Evolutionary conservation across 1,284 basidiomycete genomes (phyloP), one percentile per base, ranked within the genome.

Genomic region (Rhodotorula sp.): DNA sequence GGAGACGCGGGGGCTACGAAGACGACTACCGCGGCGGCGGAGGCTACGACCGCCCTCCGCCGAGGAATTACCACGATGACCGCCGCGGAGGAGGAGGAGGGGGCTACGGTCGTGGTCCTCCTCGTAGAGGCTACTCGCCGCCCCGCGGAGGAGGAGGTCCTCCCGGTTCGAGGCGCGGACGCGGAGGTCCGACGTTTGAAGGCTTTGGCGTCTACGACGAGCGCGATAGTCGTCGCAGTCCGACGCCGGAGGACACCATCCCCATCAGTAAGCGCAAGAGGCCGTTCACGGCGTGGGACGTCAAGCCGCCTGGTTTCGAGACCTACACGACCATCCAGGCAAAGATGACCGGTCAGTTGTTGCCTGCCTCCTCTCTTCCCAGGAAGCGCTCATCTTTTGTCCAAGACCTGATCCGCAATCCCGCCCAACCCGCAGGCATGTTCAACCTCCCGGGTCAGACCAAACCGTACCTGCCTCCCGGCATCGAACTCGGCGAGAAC

Each of bases 401-500:
- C n/a, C 55, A 29, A 29, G 17, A 24, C 37, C 58, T 64, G 45
- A 58, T 37, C 48, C 7, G 3, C 33, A 24, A 64, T n/a, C 29
- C 3, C 30, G 37, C 48, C 61, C 20, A 3, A 20, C 26, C n/a
- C n/a, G 1, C 69, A 90, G 93, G 93, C 72, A 83, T 94, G 68
- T 95, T 95, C 85, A 94, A 93, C 79, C 86, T 95, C 60, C 92
- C 93, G 60, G 93, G 92, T 64, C 91, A 92, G 65, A 93, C 92
- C 78, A 86, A 92, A 53, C 92, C 91, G 26, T 90, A 93, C 79
- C 88, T 91, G 71, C 88, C 90, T 6, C 88, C 73, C 51, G 70
- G 88, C 53, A 91, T 91, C 74, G 84, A 91, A 48, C 73, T 73
- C 6, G 67, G 71, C 29, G 62, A 72, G 55, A 78, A 80, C 72